Evolutionary conservation across 192 early-diverging fungal genomes (phyloP).

Genomic region (Diversispora epigaea): DNA sequence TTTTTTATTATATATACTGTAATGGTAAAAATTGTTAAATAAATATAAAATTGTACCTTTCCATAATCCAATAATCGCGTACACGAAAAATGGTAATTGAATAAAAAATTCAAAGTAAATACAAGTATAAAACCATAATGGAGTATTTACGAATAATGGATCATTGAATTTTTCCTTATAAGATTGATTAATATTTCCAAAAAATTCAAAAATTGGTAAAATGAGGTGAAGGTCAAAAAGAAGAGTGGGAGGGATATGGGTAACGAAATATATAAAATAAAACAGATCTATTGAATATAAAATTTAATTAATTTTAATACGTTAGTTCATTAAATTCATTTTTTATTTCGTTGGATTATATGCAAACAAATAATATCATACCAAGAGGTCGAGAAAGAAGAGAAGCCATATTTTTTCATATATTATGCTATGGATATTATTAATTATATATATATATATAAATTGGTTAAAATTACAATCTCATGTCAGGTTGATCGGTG

Average conservation of each 20-base stretch:
- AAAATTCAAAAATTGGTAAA: constrained; percentile 54
- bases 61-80: constrained; percentile 56
- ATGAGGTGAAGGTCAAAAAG: constrained; percentile 58
- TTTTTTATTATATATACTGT: not conserved
- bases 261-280: constrained; percentile 65
- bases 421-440: too few species aligned
- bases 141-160: constrained; percentile 55
- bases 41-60: constrained; percentile 39
- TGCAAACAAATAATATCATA: not conserved
- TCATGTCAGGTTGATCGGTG: too few species aligned
- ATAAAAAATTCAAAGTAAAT: constrained; percentile 59
- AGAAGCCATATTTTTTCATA: not conserved
- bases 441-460: too few species aligned
- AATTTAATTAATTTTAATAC: not conserved
- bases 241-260: constrained; percentile 71
- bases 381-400: not conserved
- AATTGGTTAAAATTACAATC: too few species aligned
- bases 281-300: constrained; percentile 45
- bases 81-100: constrained; percentile 74
- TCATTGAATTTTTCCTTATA: constrained; percentile 59
- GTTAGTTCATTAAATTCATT: too few species aligned
- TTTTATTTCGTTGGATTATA: not conserved
- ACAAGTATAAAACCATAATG: constrained; percentile 67
- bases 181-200: constrained; percentile 40
- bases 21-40: too few species aligned